These are phyloP conservation scores for Colletotrichum eleusines DNA, from an alignment of 2,329 filamentous ascomycete genomes.

Conservation along the genomic window DNA sequence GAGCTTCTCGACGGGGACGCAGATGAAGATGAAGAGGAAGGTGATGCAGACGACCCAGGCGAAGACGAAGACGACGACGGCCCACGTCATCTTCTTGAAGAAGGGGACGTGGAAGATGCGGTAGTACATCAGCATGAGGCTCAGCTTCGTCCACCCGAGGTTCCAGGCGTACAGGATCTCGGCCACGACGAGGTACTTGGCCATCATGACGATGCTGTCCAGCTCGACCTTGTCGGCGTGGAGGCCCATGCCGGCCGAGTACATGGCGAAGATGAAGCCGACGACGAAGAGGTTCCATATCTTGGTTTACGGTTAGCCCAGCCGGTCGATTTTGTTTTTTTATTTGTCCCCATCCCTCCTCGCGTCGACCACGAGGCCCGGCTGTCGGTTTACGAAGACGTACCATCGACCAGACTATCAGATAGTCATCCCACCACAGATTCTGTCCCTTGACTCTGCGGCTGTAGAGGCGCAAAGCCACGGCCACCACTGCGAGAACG, in stretches of 20 bases:
- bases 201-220: constrained; percentile 56
- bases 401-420: constrained; percentile 63
- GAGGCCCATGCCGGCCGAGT: constrained; percentile 59
- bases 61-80: constrained; percentile 57
- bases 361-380: too few species aligned
- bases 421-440: constrained; percentile 65
- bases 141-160: constrained; percentile 63
- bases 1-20: constrained; percentile 61
- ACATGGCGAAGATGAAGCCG: constrained; percentile 63
- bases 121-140: constrained; percentile 64
- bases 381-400: too few species aligned
- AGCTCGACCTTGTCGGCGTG: constrained; percentile 56
- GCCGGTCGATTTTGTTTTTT: neutral
- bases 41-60: constrained; percentile 62
- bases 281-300: constrained; percentile 57
- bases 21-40: constrained; percentile 65
- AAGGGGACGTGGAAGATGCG: constrained; percentile 62
- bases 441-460: constrained; percentile 56
- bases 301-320: constrained; percentile 47
- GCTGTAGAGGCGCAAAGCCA: constrained; percentile 56
- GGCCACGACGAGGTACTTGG: constrained; percentile 61
- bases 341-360: neutral
- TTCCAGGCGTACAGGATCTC: constrained; percentile 63
- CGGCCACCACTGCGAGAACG: constrained; percentile 53
- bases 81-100: constrained; percentile 57